phyloP scores from a whole-genome alignment of 108 stramenopile genomes.

The Nitzschia palea region DNA sequence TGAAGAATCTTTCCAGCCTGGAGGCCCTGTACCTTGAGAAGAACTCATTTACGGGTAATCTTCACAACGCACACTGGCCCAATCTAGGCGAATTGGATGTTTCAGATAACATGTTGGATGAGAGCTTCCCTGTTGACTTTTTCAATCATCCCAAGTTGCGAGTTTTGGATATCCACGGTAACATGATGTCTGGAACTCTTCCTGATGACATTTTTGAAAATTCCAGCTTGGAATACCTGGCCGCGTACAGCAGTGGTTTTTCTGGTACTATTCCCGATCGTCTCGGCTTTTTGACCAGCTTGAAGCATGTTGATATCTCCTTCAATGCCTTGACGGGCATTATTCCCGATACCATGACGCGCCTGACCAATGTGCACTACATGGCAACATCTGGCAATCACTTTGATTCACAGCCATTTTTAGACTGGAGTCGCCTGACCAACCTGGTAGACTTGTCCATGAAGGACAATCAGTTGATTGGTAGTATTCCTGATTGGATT shows the following conservation, averaged over 20 bases:
- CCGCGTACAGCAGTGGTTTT: slow-evolving; percentile 16
- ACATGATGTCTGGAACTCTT: slow-evolving; percentile 23
- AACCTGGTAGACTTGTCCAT: slow-evolving; percentile 38
- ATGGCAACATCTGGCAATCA: slow-evolving; percentile 17
- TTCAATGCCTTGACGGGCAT: slow-evolving; percentile 28
- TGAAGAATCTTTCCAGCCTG: slow-evolving; percentile 6
- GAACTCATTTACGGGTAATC: slow-evolving; percentile 16
- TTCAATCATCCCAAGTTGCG: slow-evolving; percentile 12
- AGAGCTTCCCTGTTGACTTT: background rate
- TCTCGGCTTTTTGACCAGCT: slow-evolving; percentile 10
- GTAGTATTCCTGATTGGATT: slow-evolving; percentile 33
- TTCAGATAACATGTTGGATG: slow-evolving; percentile 6
- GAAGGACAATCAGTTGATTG: slow-evolving; percentile 32
- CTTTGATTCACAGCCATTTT: background rate
- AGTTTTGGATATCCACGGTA: slow-evolving; percentile 24
- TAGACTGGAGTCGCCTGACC: slow-evolving; percentile 27
- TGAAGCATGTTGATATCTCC: slow-evolving; percentile 37
- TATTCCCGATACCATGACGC: slow-evolving; percentile 21
- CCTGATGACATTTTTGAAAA: slow-evolving; percentile 18
- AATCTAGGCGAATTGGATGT: slow-evolving; percentile 16
- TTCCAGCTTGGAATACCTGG: slow-evolving; percentile 16
- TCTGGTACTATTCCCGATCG: slow-evolving; percentile 15
- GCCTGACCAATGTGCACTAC: slow-evolving; percentile 23
- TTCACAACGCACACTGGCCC: slow-evolving; percentile 8
- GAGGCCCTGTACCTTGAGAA: slow-evolving; percentile 29